Evolutionary conservation across 177 flowering plant genomes (phyloP).

Genomic region (Vitis hybrid): DNA sequence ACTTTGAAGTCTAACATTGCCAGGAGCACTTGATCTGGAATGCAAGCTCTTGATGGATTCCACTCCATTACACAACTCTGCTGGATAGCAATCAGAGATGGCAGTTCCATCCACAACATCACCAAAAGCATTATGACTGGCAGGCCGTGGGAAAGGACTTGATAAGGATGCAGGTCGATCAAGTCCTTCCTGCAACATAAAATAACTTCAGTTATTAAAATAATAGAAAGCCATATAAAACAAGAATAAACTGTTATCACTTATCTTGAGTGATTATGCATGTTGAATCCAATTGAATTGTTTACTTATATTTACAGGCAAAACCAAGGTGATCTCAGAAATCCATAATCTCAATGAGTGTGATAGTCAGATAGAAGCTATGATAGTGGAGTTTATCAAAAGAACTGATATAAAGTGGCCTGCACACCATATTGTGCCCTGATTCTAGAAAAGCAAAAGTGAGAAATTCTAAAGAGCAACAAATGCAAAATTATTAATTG

Average conservation of each 20-base stretch:
- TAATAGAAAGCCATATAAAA: neutral
- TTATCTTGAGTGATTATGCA: neutral
- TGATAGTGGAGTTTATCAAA: neutral
- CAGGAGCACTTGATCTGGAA: no score
- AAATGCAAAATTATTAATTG: no score
- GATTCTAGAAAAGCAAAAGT: neutral
- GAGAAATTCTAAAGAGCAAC: no score
- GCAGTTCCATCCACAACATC: slow-evolving; percentile 32
- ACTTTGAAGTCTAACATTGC: no score
- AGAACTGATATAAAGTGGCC: neutral
- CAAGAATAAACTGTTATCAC: neutral
- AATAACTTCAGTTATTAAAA: slow-evolving; percentile 4
- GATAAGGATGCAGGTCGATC: slow-evolving; percentile 38
- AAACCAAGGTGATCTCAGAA: neutral
- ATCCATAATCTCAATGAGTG: neutral
- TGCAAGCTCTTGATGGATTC: no score
- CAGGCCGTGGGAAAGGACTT: slow-evolving; percentile 49
- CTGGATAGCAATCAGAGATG: neutral
- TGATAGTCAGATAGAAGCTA: neutral
- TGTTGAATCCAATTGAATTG: neutral
- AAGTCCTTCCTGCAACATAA: slow-evolving; percentile 58
- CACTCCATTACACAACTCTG: no score
- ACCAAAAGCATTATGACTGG: slow-evolving; percentile 50
- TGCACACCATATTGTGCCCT: neutral
- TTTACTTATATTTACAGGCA: neutral